These are phyloP conservation scores for Trypanosoma congolense DNA, from an alignment of 208 protist species.

Conservation along the genomic window DNA sequence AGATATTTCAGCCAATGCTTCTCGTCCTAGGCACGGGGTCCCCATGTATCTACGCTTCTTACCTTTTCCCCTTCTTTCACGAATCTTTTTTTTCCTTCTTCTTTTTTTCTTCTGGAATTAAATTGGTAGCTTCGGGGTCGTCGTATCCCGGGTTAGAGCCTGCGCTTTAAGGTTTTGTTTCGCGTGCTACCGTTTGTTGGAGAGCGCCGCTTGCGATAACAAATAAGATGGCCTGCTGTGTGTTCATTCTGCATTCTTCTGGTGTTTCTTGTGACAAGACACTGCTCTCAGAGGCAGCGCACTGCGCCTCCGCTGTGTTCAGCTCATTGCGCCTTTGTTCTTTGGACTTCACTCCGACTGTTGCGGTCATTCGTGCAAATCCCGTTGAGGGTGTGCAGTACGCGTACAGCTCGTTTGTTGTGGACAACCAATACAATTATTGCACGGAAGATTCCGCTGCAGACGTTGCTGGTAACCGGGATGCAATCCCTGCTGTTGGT, in stretches of 20 bases:
- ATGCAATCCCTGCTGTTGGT: neutral
- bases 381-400: constrained; percentile 44
- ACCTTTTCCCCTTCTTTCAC: too few species aligned
- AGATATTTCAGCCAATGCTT: too few species aligned
- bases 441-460: neutral
- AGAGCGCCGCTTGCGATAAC: neutral
- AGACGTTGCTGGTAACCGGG: neutral
- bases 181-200: too few species aligned
- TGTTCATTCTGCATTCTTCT: constrained; percentile 68
- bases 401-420: constrained; percentile 48
- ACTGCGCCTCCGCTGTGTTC: constrained; percentile 44
- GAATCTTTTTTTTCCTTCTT: too few species aligned
- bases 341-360: constrained; percentile 58
- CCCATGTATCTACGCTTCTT: too few species aligned
- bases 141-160: too few species aligned
- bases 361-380: constrained; percentile 64
- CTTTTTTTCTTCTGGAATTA: too few species aligned
- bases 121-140: too few species aligned
- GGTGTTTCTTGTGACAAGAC: constrained; percentile 32
- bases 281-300: constrained; percentile 43
- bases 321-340: constrained; percentile 27
- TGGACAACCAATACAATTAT: constrained; percentile 46
- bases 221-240: constrained; percentile 33
- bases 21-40: too few species aligned
- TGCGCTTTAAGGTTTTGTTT: too few species aligned